Evolutionary conservation across 495 filamentous ascomycete genomes (phyloP).

Genomic region (Platismatia glauca): DNA sequence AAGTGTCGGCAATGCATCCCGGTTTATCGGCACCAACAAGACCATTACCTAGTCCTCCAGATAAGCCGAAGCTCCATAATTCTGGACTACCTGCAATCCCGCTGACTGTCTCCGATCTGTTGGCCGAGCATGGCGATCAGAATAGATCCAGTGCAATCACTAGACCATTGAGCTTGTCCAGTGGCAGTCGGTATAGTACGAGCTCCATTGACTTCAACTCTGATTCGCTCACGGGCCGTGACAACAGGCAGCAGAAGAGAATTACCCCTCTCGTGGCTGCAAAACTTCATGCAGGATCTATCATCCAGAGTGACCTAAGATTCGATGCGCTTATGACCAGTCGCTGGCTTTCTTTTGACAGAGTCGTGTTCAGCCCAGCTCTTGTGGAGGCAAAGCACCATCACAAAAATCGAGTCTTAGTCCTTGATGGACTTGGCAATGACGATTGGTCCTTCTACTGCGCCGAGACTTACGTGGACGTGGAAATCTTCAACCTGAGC

Average conservation of each 20-base stretch:
- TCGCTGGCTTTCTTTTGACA: constrained; percentile 88
- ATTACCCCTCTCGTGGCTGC: constrained; percentile 7
- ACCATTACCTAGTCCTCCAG: constrained; percentile 21
- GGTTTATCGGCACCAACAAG: constrained; percentile 16
- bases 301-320: constrained; percentile 70
- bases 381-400: constrained; percentile 62
- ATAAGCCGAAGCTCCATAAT: constrained; percentile 27
- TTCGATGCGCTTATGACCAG: constrained; percentile 71
- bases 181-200: constrained; percentile 35
- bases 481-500: constrained; percentile 77
- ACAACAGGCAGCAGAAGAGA: constrained; percentile 7
- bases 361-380: constrained; percentile 88
- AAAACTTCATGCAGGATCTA: constrained; percentile 38
- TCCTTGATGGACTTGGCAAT: constrained; percentile 84
- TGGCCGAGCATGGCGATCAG: constrained; percentile 42
- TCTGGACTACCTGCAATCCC: constrained; percentile 36
- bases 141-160: constrained; percentile 34
- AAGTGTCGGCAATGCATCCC: constrained; percentile 5
- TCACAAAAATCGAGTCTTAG: constrained; percentile 52
- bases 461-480: constrained; percentile 78
- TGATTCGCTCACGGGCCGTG: constrained; percentile 13
- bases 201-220: constrained; percentile 36
- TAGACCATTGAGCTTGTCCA: constrained; percentile 33
- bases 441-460: constrained; percentile 98
- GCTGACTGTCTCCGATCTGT: constrained; percentile 45